Base-by-base conservation (phyloP, 225 moss, liverwort and hornwort species). In the Marchantia polymorpha region DNA sequence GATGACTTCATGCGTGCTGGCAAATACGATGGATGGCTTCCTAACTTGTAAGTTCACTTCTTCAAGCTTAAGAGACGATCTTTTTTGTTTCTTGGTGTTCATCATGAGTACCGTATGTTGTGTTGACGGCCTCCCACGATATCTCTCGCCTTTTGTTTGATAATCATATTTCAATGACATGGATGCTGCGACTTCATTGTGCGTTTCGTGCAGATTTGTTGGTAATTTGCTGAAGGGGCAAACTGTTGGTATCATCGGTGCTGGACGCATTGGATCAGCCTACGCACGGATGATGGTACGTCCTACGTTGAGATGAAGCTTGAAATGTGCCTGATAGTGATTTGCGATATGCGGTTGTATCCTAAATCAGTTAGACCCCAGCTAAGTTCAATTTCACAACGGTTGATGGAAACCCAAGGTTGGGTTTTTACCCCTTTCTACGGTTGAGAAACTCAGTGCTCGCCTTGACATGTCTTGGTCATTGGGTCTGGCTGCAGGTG, bases 281-380 rank as follows among this genome's bases (percentile, higher is more conserved):
- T 99, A 93, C 82, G 99, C 99, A 82, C 92, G 99, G 77, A 99
- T 99, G 93, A 95, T 99, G 99, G 95, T 93, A 89, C 72, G 61
- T 74, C 67, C 71, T 31, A 61, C 72, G 46, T 69, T 29, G 29
- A 47, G 9, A 1, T 17, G 22, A 48, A 70, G 19, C 19, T 49
- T 19, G 69, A 19, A 7, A 7, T 29, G 8, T 12, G 30, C 0
- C 3, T 60, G 22, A 60, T 60, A 60, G 1, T 4, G 54, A 16
- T 3, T 16, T 55, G 27, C 10, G 13, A 29, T 66, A 66, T 7
- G 31, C 11, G 13, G 2, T 39, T 5, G 39, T 39, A 39, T 39
- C 39, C 39, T 39, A 39, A n/a, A n/a, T n/a, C n/a, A n/a, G n/a
- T n/a, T n/a, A n/a, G n/a, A n/a, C n/a, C n/a, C n/a, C n/a, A n/a